A percentile compares a stretch with the other conserved stretches of the same genome.
Conservation (phyloP, 2,329 filamentous ascomycete species). For the Coniochaeta ligniaria region DNA sequence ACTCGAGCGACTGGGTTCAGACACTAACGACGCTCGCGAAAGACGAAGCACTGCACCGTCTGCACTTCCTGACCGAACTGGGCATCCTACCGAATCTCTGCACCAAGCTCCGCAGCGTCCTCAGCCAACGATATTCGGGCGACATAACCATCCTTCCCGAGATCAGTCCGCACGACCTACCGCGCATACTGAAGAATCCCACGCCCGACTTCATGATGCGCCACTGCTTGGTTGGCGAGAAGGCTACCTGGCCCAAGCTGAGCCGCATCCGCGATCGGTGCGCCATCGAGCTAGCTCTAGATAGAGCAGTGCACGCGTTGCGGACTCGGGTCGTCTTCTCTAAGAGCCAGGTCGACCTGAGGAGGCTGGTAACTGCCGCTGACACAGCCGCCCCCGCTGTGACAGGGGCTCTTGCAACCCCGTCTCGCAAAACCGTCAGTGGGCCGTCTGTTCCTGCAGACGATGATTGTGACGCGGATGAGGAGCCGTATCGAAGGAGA, state of each 20-base stretch:
- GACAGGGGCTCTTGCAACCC: slow-evolving; percentile 7
- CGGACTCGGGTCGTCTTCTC: slow-evolving; percentile 64
- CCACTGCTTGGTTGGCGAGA: slow-evolving; percentile 69
- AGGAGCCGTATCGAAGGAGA: slow-evolving; percentile 24
- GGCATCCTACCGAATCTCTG: slow-evolving; percentile 73
- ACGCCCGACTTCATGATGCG: slow-evolving; percentile 79
- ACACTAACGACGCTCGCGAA: slow-evolving; percentile 67
- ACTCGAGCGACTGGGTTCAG: slow-evolving; percentile 44
- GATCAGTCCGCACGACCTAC: slow-evolving; percentile 66
- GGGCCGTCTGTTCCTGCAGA: slow-evolving; percentile 4
- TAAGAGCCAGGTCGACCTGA: slow-evolving; percentile 53
- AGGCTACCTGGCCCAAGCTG: slow-evolving; percentile 87
- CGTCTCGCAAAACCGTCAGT: slow-evolving; percentile 11
- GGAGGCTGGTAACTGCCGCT: slow-evolving; percentile 33
- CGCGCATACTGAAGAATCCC: slow-evolving; percentile 75
- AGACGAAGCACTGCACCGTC: slow-evolving; percentile 71
- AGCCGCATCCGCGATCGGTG: slow-evolving; percentile 80
- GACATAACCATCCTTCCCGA: slow-evolving; percentile 92
- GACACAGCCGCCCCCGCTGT: slow-evolving; percentile 17
- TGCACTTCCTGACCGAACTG: slow-evolving; percentile 73
- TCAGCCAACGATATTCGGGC: slow-evolving; percentile 87
- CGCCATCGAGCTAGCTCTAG: slow-evolving; percentile 80
- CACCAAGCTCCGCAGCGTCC: slow-evolving; percentile 70
- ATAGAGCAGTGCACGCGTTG: slow-evolving; percentile 63
- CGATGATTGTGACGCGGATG: slow-evolving; percentile 14